Percentiles rank a stretch among this genome's conserved stretches.
phyloP scores from a whole-genome alignment of 257 asterid genomes.

The Nicotiana tabacum region DNA sequence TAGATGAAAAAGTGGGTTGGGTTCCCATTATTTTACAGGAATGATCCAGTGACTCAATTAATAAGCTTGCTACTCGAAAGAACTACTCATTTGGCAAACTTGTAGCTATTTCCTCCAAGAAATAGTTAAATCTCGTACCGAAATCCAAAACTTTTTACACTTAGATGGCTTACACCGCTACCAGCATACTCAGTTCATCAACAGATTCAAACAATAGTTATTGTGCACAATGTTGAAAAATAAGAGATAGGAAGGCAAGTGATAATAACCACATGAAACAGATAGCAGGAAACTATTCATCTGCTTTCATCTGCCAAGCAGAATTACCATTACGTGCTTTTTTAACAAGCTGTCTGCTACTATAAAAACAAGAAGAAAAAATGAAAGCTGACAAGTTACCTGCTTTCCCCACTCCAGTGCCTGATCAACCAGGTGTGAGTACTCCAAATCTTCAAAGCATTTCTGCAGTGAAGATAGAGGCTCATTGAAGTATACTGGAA shows the following conservation, averaged over 20 bases:
- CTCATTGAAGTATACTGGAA: slow-evolving; percentile 97
- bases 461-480: slow-evolving; percentile 96
- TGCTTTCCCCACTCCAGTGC: slow-evolving; percentile 94
- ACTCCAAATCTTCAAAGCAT: slow-evolving; percentile 97
- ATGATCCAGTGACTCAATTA: not conserved
- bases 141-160: not conserved
- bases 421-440: slow-evolving; percentile 85
- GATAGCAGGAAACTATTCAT: not conserved
- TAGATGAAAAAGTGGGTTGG: not conserved
- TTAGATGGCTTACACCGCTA: not conserved
- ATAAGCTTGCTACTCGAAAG: not conserved
- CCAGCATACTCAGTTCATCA: not conserved
- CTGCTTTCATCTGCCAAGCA: not conserved
- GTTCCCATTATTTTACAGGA: not conserved
- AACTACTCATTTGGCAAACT: not conserved
- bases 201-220: not conserved
- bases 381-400: slow-evolving; percentile 37
- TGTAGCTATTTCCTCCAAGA: not conserved
- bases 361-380: slow-evolving; percentile 3
- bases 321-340: not conserved
- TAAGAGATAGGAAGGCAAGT: not conserved
- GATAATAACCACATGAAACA: not conserved
- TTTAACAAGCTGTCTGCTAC: not conserved
- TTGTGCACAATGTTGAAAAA: not conserved
- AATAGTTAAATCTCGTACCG: not conserved